Conservation (phyloP, 2,329 filamentous ascomycete species). For the Xylaria sp. region DNA sequence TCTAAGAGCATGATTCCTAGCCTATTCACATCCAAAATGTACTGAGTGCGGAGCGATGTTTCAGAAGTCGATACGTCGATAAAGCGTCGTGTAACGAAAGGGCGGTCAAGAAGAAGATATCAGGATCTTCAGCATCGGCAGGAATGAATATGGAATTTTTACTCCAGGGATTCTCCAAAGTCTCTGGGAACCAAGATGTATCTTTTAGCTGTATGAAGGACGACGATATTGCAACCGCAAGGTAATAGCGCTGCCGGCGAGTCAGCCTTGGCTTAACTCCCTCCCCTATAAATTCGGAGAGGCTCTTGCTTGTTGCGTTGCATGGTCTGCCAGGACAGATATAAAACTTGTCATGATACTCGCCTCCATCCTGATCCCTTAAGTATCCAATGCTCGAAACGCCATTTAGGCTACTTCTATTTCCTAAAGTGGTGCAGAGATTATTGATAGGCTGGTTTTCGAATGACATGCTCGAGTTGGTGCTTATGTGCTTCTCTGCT, state of each 20-base stretch:
- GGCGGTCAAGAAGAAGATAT: slow-evolving; percentile 1
- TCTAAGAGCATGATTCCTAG: slow-evolving; percentile 14
- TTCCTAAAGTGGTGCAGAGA: no score
- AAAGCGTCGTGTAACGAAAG: slow-evolving; percentile 1
- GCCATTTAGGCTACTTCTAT: no score
- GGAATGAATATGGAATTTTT: slow-evolving; percentile 5
- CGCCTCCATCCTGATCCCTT: no score
- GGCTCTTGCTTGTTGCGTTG: background rate
- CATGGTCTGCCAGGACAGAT: no score
- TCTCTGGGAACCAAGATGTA: slow-evolving; percentile 12
- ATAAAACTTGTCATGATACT: no score
- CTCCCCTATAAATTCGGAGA: slow-evolving; percentile 9
- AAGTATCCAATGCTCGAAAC: no score
- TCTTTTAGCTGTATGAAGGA: slow-evolving; percentile 20
- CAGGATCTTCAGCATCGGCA: background rate
- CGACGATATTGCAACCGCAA: slow-evolving; percentile 10
- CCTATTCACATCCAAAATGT: no score
- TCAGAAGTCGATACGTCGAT: no score
- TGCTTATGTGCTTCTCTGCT: no score
- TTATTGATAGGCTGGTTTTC: no score
- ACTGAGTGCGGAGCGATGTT: no score
- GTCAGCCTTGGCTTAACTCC: background rate
- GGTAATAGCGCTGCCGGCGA: slow-evolving; percentile 18
- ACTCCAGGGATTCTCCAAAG: background rate
- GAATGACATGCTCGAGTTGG: no score